These are phyloP conservation scores for Colletotrichum falcatum DNA, from an alignment of 2,329 filamentous ascomycete genomes.

Conservation along the genomic window DNA sequence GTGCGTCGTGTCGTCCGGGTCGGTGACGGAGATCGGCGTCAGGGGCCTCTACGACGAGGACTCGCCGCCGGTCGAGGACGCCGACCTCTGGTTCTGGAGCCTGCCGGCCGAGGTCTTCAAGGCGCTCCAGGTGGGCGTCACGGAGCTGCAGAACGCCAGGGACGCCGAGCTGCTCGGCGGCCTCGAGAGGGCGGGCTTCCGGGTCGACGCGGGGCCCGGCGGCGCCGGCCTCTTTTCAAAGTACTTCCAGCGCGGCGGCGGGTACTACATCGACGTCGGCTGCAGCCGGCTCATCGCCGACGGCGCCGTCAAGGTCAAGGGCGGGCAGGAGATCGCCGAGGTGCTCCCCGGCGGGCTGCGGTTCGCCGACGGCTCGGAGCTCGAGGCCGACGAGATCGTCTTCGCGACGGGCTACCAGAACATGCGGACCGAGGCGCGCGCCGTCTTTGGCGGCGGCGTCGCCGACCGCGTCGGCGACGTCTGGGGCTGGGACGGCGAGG, in stretches of 20 bases:
- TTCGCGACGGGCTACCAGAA: constrained; percentile 63
- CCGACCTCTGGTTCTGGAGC: constrained; percentile 71
- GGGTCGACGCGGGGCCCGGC: constrained; percentile 67
- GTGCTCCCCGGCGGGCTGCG: constrained; percentile 60
- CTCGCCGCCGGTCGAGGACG: constrained; percentile 73
- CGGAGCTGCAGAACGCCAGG: constrained; percentile 48
- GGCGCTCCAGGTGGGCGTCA: constrained; percentile 63
- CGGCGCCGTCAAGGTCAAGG: constrained; percentile 51
- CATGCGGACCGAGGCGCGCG: constrained; percentile 62
- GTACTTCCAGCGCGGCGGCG: constrained; percentile 51
- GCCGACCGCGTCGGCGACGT: constrained; percentile 60
- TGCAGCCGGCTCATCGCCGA: constrained; percentile 48
- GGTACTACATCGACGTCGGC: constrained; percentile 46
- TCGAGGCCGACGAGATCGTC: constrained; percentile 57
- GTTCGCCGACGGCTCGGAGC: constrained; percentile 55
- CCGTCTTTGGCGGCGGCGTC: constrained; percentile 62
- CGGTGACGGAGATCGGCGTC: constrained; percentile 65
- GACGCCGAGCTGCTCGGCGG: constrained; percentile 57
- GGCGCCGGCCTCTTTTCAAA: constrained; percentile 58
- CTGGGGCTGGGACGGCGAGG: constrained; percentile 62
- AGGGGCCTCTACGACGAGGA: constrained; percentile 63
- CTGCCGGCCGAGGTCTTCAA: constrained; percentile 72
- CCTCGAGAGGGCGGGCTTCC: constrained; percentile 70
- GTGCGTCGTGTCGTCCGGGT: constrained; percentile 69
- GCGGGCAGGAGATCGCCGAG: constrained; percentile 66